Conservation (phyloP, 202 grass and related monocot species). For the Setaria italica region DNA sequence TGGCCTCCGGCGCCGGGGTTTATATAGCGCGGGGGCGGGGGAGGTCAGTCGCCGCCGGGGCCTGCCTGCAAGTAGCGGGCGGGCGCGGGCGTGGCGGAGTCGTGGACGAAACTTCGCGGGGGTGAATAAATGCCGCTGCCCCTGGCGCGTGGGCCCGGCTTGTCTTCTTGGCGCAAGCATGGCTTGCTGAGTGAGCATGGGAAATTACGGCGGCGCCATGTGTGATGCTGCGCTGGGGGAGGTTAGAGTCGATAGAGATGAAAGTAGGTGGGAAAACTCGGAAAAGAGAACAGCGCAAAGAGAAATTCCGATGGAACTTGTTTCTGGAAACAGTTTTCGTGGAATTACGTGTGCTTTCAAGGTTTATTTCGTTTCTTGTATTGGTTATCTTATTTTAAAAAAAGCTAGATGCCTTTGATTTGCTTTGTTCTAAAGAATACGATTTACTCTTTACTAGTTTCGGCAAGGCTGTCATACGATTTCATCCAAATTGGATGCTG, state of each 20-base stretch:
- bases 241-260: neutral
- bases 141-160: neutral
- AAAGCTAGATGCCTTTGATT: neutral
- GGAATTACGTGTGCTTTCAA: neutral
- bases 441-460: neutral
- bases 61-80: neutral
- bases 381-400: neutral
- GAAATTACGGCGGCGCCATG: constrained; percentile 15
- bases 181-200: neutral
- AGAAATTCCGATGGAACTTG: neutral
- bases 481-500: neutral
- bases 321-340: neutral
- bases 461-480: neutral
- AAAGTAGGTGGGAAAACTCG: neutral
- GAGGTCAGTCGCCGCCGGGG: neutral
- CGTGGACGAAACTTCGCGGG: constrained; percentile 23
- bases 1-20: constrained; percentile 6
- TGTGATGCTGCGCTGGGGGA: neutral
- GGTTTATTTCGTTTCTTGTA: neutral
- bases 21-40: constrained; percentile 43
- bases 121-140: constrained; percentile 10
- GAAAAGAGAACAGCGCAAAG: neutral
- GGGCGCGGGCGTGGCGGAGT: neutral
- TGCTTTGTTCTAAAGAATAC: neutral
- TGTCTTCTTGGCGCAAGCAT: neutral